phyloP scores from a whole-genome alignment of 1,284 basidiomycete genomes.

The Leccinum subfulvum region DNA sequence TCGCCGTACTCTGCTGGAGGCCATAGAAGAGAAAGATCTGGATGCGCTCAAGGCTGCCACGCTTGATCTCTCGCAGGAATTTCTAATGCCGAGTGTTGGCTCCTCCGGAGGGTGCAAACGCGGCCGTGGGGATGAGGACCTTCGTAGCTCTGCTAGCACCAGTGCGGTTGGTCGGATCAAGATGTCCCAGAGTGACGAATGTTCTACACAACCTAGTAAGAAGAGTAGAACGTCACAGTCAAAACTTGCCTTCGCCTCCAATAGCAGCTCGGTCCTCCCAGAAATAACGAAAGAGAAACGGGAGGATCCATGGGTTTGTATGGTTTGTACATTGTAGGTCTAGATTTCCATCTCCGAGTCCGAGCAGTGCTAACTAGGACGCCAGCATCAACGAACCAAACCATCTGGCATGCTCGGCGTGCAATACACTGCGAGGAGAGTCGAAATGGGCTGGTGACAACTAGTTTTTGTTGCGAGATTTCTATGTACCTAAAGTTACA shows the following conservation, averaged over 20 bases:
- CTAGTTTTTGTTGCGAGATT: not conserved
- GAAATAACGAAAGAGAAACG: not conserved
- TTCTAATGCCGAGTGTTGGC: constrained; percentile 17
- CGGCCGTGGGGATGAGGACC: not conserved
- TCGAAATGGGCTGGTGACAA: constrained; percentile 18
- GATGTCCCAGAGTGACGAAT: constrained; percentile 1
- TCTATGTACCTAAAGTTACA: too few species aligned
- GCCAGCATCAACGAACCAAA: constrained; percentile 27
- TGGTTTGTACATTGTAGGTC: constrained; percentile 29
- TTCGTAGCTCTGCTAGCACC: not conserved
- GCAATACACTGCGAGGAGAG: constrained; percentile 30
- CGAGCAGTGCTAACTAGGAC: not conserved
- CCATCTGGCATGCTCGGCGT: constrained; percentile 33
- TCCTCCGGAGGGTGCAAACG: constrained; percentile 4
- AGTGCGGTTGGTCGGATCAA: not conserved
- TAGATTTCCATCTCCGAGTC: not conserved
- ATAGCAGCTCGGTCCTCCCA: not conserved
- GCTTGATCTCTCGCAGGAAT: constrained; percentile 19
- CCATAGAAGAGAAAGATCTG: constrained; percentile 26
- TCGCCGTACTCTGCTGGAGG: constrained; percentile 22
- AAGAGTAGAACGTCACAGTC: constrained; percentile 18
- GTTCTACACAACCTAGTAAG: constrained; percentile 17
- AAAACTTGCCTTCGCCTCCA: constrained; percentile 3
- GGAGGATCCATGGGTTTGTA: constrained; percentile 22
- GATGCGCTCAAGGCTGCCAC: constrained; percentile 21